Percentiles rank a stretch among this genome's conserved stretches.
Conservation (phyloP, 352 stramenopile genomes). For the Phytophthora aleatoria region DNA sequence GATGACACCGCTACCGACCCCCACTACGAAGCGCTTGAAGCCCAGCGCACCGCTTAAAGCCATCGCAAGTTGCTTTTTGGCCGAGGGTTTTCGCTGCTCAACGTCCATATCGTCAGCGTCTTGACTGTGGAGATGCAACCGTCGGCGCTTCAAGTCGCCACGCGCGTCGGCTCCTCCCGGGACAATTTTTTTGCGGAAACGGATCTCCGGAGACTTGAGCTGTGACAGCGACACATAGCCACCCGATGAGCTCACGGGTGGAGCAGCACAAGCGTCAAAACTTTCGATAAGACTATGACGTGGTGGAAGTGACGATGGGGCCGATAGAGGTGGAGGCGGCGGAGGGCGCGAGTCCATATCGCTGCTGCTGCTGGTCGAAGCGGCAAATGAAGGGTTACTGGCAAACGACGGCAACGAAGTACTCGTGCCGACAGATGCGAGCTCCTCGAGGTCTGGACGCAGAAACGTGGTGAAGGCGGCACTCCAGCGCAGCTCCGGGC, state of each 20-base stretch:
- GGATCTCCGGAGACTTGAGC: constrained; percentile 77
- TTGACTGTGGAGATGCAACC: constrained; percentile 47
- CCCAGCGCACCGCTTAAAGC: constrained; percentile 34
- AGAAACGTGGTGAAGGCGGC: constrained; percentile 65
- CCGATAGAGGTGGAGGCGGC: constrained; percentile 22
- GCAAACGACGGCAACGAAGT: constrained; percentile 32
- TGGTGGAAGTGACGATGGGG: constrained; percentile 27
- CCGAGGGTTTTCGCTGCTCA: constrained; percentile 29
- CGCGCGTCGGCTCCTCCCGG: constrained; percentile 42
- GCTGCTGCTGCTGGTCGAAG: constrained; percentile 29
- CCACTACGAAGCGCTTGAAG: constrained; percentile 41
- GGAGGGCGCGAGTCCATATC: constrained; percentile 26
- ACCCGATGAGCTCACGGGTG: constrained; percentile 46
- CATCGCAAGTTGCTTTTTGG: constrained; percentile 38
- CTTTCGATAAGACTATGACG: constrained; percentile 15
- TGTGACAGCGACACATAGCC: constrained; percentile 80
- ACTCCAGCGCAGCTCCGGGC: constrained; percentile 65
- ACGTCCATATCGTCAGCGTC: constrained; percentile 37
- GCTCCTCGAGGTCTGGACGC: constrained; percentile 54
- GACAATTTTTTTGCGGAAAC: constrained; percentile 57
- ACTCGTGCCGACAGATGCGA: constrained; percentile 25
- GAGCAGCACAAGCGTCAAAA: constrained; percentile 22
- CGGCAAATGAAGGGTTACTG: constrained; percentile 27
- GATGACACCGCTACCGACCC: constrained; percentile 37
- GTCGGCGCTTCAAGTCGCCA: constrained; percentile 63